Base-by-base conservation (phyloP, 2,329 filamentous ascomycete species). In the Myriosclerotinia scirpicola region DNA sequence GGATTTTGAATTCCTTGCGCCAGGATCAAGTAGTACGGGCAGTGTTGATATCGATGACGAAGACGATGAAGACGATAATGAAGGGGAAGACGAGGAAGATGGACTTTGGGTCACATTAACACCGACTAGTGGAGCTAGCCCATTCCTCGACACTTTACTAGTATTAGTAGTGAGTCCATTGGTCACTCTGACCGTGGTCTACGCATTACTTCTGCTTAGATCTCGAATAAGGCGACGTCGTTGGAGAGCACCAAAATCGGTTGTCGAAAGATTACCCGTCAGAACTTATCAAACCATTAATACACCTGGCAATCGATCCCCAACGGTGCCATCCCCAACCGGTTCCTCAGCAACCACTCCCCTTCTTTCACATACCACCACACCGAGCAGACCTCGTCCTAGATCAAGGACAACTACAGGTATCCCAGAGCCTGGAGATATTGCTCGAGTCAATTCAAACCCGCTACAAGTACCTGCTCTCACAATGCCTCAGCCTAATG, bases 41-140 rank as follows among this genome's bases (percentile, higher is more conserved):
- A 56, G 61, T 26, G 65, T 65, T 52, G 68, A 72, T 50, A 67
- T 71, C 44, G 68, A 68, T 30, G 68, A 71, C 22, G 72, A 76
- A 22, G 73, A 74, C 44, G 73, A 79, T 40, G 76, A 77, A 68
- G 79, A 81, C 40, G 80, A 81, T 63, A 71, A 74, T 36, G 72
- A 72, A 55, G 75, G 79, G 38, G 77, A 77, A 69, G 79, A 82
- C 48, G 81, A 82, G 15, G 88, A 88, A 70, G 88, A 95, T 73
- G 94, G 93, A 2, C 85, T 99, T 5, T 98, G 93, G 93, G 92
- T 99, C n/a, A 97, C 95, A 9, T 87, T 99, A 65, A 95, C 92
- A 0, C 95, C 93, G 1, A 93, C 93, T 0, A 94, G 87, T 78
- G 94, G 92, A 70, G 90, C 90, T 6, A 96, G 90, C 72, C 93